A percentile compares a stretch with the other conserved stretches of the same genome.
These are phyloP conservation scores for Aspergillus fructus DNA, from an alignment of 2,329 filamentous ascomycete species.

Conservation along the genomic window DNA sequence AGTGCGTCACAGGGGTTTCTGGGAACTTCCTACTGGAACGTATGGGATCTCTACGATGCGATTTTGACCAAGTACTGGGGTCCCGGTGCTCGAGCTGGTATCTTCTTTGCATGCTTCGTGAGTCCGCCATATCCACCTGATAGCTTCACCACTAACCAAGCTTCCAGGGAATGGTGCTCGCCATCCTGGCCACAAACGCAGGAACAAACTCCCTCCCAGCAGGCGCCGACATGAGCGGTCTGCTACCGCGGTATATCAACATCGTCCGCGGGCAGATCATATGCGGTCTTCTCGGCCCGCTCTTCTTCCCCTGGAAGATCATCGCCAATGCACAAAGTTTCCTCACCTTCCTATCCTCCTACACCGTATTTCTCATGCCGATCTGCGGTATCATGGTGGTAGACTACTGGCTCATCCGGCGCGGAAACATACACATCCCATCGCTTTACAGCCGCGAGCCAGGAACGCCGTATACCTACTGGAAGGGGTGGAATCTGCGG, in stretches of 20 bases:
- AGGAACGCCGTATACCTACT: conserved; percentile 2
- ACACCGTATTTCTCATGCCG: conserved; percentile 29
- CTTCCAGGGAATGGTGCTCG: background rate
- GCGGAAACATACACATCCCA: conserved; percentile 8
- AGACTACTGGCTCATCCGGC: conserved; percentile 6
- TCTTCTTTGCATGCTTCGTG: conserved; percentile 6
- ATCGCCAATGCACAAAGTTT: conserved; percentile 23
- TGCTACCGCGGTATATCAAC: conserved; percentile 45
- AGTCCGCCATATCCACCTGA: background rate
- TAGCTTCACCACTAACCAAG: background rate
- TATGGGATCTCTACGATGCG: conserved; percentile 9
- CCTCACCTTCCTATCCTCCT: conserved; percentile 26
- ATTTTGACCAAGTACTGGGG: conserved; percentile 9
- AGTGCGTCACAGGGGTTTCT: background rate
- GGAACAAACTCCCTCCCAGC: conserved; percentile 26
- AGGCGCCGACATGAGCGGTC: conserved; percentile 39
- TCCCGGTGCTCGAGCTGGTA: background rate
- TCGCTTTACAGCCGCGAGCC: background rate
- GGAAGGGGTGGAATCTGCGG: background rate
- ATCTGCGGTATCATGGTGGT: conserved; percentile 7
- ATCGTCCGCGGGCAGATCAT: conserved; percentile 39
- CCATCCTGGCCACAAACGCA: background rate
- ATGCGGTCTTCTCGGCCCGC: conserved; percentile 19
- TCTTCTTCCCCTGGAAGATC: conserved; percentile 29
- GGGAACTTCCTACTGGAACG: conserved; percentile 8